Evolutionary conservation across 2,329 filamentous ascomycete species (phyloP).

Genomic region (Cryphonectria japonica): DNA sequence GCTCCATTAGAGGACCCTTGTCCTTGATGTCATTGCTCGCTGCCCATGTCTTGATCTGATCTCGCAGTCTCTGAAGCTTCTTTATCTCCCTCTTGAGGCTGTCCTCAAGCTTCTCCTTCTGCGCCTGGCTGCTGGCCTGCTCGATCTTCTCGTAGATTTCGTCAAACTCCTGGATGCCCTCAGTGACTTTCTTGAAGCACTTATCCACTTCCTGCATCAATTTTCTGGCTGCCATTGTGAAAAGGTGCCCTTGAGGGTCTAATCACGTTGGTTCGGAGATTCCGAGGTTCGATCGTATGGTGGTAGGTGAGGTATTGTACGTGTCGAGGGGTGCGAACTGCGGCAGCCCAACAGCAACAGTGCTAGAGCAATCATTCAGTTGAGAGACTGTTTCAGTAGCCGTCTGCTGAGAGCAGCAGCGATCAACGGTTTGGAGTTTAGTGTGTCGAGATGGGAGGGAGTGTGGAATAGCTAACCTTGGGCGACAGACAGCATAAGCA

Average conservation of each 20-base stretch:
- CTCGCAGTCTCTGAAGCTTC: slow-evolving; percentile 94
- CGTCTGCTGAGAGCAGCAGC: neutral
- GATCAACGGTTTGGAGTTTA: neutral
- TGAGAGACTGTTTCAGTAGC: neutral
- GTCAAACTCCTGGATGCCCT: slow-evolving; percentile 92
- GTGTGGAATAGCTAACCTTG: neutral
- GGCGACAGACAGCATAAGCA: neutral
- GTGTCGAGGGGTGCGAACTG: neutral
- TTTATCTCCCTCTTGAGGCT: slow-evolving; percentile 99
- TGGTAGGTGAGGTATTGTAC: neutral
- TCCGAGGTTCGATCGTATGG: neutral
- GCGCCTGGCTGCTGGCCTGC: slow-evolving; percentile 85
- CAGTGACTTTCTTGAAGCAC: slow-evolving; percentile 97
- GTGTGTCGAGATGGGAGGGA: neutral
- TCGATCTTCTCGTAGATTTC: slow-evolving; percentile 98
- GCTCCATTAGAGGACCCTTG: slow-evolving; percentile 91
- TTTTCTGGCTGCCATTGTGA: slow-evolving; percentile 90
- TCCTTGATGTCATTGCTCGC: slow-evolving; percentile 99
- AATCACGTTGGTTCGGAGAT: neutral
- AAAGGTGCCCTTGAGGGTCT: slow-evolving; percentile 23
- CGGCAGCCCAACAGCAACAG: neutral
- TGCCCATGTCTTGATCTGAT: slow-evolving; percentile 99
- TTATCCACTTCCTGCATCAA: slow-evolving; percentile 98
- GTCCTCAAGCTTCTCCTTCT: slow-evolving; percentile 98
- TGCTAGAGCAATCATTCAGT: neutral